These are phyloP conservation scores for Lactifluus hygrophoroides DNA, from an alignment of 768 basidiomycete species.

Conservation along the genomic window DNA sequence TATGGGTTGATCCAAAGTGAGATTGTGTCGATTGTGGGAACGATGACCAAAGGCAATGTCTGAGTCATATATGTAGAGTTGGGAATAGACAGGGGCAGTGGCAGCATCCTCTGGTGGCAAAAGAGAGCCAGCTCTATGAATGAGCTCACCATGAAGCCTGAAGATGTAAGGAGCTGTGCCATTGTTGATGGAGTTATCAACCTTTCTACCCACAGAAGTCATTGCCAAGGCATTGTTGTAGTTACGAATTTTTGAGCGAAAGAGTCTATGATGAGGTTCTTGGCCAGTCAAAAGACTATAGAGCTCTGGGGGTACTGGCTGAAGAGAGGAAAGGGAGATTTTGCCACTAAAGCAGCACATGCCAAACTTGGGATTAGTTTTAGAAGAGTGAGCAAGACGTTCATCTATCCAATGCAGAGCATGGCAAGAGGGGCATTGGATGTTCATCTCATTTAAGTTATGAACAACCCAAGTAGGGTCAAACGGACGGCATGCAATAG, in stretches of 20 bases:
- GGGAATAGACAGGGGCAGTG: background rate
- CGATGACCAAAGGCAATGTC: background rate
- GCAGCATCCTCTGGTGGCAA: background rate
- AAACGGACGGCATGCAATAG: background rate
- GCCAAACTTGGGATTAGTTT: background rate
- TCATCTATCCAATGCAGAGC: background rate
- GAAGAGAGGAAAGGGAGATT: background rate
- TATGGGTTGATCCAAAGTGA: background rate
- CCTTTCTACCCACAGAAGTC: slow-evolving; percentile 37
- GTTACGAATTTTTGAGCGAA: slow-evolving; percentile 36
- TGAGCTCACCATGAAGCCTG: background rate
- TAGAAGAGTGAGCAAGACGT: background rate
- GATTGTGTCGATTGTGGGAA: background rate
- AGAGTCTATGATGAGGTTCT: slow-evolving; percentile 28
- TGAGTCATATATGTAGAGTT: background rate
- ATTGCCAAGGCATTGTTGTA: slow-evolving; percentile 31
- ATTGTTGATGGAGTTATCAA: slow-evolving; percentile 33
- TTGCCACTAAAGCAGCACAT: background rate
- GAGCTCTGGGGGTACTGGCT: background rate
- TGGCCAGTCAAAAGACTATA: fast-evolving
- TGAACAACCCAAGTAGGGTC: background rate
- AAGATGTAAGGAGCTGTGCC: background rate
- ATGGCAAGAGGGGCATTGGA: background rate
- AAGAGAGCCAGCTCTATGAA: background rate
- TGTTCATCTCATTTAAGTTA: background rate